Evolutionary conservation across 306 rosid species (phyloP).

Genomic region (Biancaea sappan): DNA sequence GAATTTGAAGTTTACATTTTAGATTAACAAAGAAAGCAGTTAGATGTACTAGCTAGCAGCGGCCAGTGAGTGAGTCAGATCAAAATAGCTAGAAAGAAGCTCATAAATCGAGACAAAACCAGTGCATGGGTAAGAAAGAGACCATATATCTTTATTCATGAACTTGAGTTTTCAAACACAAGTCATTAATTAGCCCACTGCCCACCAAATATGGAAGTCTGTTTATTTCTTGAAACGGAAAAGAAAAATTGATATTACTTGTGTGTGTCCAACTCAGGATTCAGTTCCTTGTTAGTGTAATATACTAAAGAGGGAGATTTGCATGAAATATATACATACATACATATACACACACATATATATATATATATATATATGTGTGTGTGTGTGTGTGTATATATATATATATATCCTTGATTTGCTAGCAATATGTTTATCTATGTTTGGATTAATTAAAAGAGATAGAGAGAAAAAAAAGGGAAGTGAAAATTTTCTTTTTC

Average conservation of each 20-base stretch:
- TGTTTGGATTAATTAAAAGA: no score
- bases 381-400: no score
- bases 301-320: background rate
- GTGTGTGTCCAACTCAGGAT: background rate
- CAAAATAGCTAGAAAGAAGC: slow-evolving; percentile 22
- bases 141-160: slow-evolving; percentile 32
- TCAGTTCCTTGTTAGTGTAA: background rate
- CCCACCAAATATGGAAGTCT: slow-evolving; percentile 34
- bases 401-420: no score
- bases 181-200: background rate
- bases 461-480: no score
- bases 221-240: slow-evolving; percentile 11
- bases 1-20: slow-evolving; percentile 40
- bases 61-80: slow-evolving; percentile 8
- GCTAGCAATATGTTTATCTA: no score
- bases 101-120: slow-evolving; percentile 25
- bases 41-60: slow-evolving; percentile 8
- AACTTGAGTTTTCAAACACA: slow-evolving; percentile 33
- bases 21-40: slow-evolving; percentile 29
- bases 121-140: slow-evolving; percentile 19
- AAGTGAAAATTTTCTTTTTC: no score
- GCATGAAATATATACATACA: no score
- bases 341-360: no score
- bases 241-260: slow-evolving; percentile 5
- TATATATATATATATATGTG: no score